Evolutionary conservation across 768 basidiomycete genomes (phyloP), one percentile per base, ranked within the genome.

Genomic region (Butyriboletus loyo): DNA sequence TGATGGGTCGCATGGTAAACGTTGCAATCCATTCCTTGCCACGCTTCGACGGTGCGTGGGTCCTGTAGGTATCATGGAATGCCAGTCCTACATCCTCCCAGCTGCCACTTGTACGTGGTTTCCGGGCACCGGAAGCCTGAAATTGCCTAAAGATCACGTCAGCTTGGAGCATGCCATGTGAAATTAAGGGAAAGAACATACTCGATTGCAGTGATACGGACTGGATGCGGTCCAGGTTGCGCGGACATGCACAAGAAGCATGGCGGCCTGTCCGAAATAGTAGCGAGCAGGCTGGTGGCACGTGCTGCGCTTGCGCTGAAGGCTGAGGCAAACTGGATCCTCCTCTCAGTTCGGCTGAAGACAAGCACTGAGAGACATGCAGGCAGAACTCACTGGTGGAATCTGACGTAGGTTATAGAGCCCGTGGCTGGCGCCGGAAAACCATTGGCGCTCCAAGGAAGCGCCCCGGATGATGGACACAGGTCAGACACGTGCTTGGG

Each of bases 1-100:
- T 68, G 66, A 62, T 0, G 49, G 54, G 54, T 32, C 48, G 58
- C 66, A 53, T 56, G 57, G 37, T 4, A 50, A 56, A 63, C 56
- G 56, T 63, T 55, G 63, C 38, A 15, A 40, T 57, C 43, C 65
- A 64, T 66, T 63, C 66, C 54, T 36, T 56, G 59, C 61, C 66
- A 67, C 53, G 66, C 66, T 59, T 62, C 49, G 55, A 65, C 11
- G 49, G 57, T 60, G 62, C 53, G 57, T 57, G 21, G 31, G 32
- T 17, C 45, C 45, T 46, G 45, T 35, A 62, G 58, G 50, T 58
- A 51, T 51, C 58, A 54, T 51, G 50, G 54, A 56, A 49, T n/a
- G 55, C 52, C 49, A 46, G 50, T 52, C 35, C 50, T 43, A 47
- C 60, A 40, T 55, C 60, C 54, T 22, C 54, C 36, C 49, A 53